Evolutionary conservation across 169 alveolate species (phyloP).

Genomic region (Besnoitia besnoiti): DNA sequence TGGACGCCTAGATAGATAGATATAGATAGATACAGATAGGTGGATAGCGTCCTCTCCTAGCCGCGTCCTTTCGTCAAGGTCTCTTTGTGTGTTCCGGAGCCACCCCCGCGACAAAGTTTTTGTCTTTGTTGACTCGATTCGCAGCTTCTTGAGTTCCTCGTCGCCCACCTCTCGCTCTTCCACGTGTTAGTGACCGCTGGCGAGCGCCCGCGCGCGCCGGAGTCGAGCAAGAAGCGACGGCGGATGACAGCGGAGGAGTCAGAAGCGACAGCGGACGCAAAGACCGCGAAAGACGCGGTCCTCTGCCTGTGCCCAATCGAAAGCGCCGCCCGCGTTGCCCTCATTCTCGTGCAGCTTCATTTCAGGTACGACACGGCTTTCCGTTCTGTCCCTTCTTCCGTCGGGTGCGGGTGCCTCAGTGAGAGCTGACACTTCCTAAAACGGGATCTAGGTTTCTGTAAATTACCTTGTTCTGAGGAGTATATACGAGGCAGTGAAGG

Average conservation of each 20-base stretch:
- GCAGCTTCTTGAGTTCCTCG: conserved; percentile 28
- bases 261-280: background rate
- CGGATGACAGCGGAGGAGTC: background rate
- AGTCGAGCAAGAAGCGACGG: background rate
- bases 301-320: conserved; percentile 40
- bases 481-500: no score
- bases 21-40: background rate
- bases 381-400: background rate
- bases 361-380: conserved; percentile 31
- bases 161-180: background rate
- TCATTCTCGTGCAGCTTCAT: conserved; percentile 55
- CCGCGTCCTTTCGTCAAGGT: background rate
- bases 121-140: background rate
- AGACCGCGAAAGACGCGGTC: background rate
- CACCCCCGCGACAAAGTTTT: no score
- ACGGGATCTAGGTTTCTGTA: no score
- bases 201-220: background rate
- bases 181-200: background rate
- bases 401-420: no score
- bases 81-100: background rate
- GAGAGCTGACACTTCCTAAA: no score
- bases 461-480: no score
- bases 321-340: conserved; percentile 43
- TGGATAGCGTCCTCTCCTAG: background rate
- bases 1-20: background rate